Conservation (phyloP, 1,284 basidiomycete genomes). For the Microbotryomycetes sp. region DNA sequence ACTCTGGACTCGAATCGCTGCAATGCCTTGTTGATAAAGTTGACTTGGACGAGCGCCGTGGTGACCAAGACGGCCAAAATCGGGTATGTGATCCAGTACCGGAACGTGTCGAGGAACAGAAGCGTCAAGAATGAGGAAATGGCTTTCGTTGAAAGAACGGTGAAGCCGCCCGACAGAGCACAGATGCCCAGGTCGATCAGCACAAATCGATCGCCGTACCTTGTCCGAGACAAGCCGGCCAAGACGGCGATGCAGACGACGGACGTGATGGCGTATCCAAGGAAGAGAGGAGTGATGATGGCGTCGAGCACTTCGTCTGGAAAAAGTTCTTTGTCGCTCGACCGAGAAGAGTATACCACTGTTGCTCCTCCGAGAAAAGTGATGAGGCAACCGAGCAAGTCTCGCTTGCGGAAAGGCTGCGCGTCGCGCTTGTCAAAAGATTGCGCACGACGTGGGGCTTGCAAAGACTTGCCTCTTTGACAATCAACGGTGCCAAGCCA, state of each 20-base stretch:
- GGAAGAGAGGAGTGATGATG: slow-evolving; percentile 61
- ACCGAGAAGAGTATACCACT: slow-evolving; percentile 75
- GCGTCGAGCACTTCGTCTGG: slow-evolving; percentile 62
- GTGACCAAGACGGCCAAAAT: slow-evolving; percentile 56
- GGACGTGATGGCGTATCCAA: slow-evolving; percentile 64
- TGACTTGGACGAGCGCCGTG: slow-evolving; percentile 84
- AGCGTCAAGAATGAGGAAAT: slow-evolving; percentile 74
- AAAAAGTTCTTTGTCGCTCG: slow-evolving; percentile 57
- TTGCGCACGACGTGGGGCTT: no score
- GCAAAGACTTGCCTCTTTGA: slow-evolving; percentile 45
- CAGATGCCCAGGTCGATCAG: slow-evolving; percentile 82
- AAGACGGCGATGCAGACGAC: slow-evolving; percentile 41
- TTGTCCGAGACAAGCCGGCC: slow-evolving; percentile 49
- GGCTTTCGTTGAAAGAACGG: slow-evolving; percentile 88
- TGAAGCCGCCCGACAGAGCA: slow-evolving; percentile 86
- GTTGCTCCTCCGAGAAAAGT: slow-evolving; percentile 79
- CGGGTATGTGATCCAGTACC: slow-evolving; percentile 36
- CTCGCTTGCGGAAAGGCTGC: slow-evolving; percentile 49
- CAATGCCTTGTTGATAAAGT: slow-evolving; percentile 67
- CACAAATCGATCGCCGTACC: slow-evolving; percentile 60
- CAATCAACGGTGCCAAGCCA: slow-evolving; percentile 79
- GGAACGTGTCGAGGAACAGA: slow-evolving; percentile 58
- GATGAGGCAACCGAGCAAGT: slow-evolving; percentile 77
- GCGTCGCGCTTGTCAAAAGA: no score
- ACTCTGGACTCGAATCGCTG: slow-evolving; percentile 74